Conservation (phyloP, 1,139 yeast genomes). For the Blastobotrys petasosporus region DNA sequence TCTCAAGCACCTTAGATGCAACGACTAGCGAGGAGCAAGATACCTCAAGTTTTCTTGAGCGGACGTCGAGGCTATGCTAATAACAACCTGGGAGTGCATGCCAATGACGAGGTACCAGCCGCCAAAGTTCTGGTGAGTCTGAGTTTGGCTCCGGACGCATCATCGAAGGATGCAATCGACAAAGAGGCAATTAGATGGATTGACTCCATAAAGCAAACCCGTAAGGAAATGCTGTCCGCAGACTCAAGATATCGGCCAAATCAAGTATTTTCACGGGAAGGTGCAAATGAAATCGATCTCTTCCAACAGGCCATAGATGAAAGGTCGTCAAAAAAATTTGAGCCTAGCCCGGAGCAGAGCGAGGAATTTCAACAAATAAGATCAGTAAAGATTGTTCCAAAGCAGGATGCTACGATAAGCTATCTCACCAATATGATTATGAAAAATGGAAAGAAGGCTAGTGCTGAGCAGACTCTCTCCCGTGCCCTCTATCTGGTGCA, state of each 20-base stretch:
- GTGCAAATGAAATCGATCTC: slow-evolving; percentile 23
- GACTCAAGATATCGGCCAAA: slow-evolving; percentile 32
- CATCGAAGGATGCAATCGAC: slow-evolving; percentile 32
- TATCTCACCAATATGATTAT: slow-evolving; percentile 81
- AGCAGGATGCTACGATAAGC: slow-evolving; percentile 63
- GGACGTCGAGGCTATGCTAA: not conserved
- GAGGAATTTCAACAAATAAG: slow-evolving; percentile 48
- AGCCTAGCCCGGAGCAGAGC: slow-evolving; percentile 56
- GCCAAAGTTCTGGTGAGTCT: slow-evolving; percentile 7
- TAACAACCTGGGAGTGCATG: slow-evolving; percentile 2
- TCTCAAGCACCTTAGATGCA: too few species aligned
- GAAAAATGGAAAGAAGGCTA: slow-evolving; percentile 86
- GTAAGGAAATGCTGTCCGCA: slow-evolving; percentile 14
- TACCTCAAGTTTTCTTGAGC: too few species aligned
- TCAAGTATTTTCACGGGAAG: slow-evolving; percentile 31
- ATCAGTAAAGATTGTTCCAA: slow-evolving; percentile 53
- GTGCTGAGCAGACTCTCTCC: slow-evolving; percentile 67
- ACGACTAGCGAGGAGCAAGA: too few species aligned
- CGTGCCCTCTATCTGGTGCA: slow-evolving; percentile 78
- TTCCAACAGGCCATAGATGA: slow-evolving; percentile 20
- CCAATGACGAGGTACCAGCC: slow-evolving; percentile 12
- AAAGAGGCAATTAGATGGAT: slow-evolving; percentile 64
- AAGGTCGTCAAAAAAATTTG: slow-evolving; percentile 16
- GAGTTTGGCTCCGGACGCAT: slow-evolving; percentile 11
- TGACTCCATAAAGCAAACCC: slow-evolving; percentile 42